Evolutionary conservation across 192 early-diverging fungal species (phyloP).

Genomic region (Piromyces sp.): DNA sequence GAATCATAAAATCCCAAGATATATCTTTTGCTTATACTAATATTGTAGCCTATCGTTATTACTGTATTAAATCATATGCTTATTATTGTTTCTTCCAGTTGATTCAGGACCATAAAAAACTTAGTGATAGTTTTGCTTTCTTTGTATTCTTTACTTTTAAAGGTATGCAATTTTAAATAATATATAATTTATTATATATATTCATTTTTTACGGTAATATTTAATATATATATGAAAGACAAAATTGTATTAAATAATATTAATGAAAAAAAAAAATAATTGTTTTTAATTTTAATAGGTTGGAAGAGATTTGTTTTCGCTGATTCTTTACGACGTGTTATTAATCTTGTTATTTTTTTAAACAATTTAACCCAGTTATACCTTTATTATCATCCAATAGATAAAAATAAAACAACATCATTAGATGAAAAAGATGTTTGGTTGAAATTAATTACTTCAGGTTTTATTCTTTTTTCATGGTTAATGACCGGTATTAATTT

Average conservation of each 20-base stretch:
- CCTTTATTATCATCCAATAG: too few species aligned
- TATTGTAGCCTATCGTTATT: slow-evolving; percentile 55
- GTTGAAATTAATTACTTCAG: slow-evolving; percentile 9
- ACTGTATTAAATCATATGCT: slow-evolving; percentile 49
- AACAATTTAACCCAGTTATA: not conserved
- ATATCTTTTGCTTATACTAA: slow-evolving; percentile 63
- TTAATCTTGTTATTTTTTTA: slow-evolving; percentile 10
- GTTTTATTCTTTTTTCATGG: slow-evolving; percentile 50
- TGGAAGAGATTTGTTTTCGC: slow-evolving; percentile 74
- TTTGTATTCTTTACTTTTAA: slow-evolving; percentile 76
- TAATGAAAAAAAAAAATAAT: too few species aligned
- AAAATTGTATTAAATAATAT: too few species aligned
- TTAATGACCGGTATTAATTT: slow-evolving; percentile 28
- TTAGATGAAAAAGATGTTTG: not conserved
- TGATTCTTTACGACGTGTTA: slow-evolving; percentile 58
- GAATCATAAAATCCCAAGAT: slow-evolving; percentile 46
- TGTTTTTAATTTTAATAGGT: slow-evolving; percentile 15
- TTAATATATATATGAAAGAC: too few species aligned
- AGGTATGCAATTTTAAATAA: slow-evolving; percentile 17
- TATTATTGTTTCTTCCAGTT: slow-evolving; percentile 68
- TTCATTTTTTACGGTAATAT: too few species aligned
- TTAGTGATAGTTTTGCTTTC: slow-evolving; percentile 52
- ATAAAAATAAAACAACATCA: too few species aligned
- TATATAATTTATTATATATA: too few species aligned
- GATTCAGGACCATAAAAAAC: slow-evolving; percentile 46